Conservation (phyloP, 2,329 filamentous ascomycete genomes). For the Microcyclosporella mali region DNA sequence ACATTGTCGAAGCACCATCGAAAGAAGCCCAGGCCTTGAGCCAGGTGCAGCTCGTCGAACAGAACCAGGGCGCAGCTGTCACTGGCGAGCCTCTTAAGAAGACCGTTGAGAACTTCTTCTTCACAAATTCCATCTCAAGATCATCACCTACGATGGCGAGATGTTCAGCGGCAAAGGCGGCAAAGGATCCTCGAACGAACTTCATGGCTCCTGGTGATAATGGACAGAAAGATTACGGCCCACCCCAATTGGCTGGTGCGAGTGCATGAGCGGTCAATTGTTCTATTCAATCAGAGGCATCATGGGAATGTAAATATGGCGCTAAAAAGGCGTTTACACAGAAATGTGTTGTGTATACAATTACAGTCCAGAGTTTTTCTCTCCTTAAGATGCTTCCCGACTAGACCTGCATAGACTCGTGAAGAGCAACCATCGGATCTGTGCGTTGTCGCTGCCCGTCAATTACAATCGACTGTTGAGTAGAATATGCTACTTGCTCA, state of each 20-base stretch:
- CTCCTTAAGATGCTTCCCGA: too few species aligned
- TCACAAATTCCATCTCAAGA: constrained; percentile 93
- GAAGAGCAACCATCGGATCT: too few species aligned
- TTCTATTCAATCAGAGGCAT: background rate
- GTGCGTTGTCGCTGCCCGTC: too few species aligned
- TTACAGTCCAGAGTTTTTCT: too few species aligned
- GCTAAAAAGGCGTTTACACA: constrained; percentile 9
- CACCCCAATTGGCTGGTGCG: constrained; percentile 18
- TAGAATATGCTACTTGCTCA: too few species aligned
- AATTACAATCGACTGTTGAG: too few species aligned
- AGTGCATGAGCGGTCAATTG: constrained; percentile 14
- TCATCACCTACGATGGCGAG: constrained; percentile 98
- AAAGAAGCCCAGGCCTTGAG: constrained; percentile 59
- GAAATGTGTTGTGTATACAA: too few species aligned
- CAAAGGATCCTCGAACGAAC: constrained; percentile 45
- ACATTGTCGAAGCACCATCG: constrained; percentile 73
- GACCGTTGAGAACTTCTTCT: constrained; percentile 93
- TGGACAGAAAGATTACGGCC: constrained; percentile 39
- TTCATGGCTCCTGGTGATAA: constrained; percentile 46
- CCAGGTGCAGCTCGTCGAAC: constrained; percentile 92
- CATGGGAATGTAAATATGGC: constrained; percentile 7
- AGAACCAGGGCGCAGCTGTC: constrained; percentile 82
- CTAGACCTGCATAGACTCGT: too few species aligned
- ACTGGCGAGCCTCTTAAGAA: constrained; percentile 70
- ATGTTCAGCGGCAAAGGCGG: constrained; percentile 84